Evolutionary conservation across 2,329 filamentous ascomycete species (phyloP), one percentile per base, ranked within the genome.

Genomic region (Epichloe amarillans): DNA sequence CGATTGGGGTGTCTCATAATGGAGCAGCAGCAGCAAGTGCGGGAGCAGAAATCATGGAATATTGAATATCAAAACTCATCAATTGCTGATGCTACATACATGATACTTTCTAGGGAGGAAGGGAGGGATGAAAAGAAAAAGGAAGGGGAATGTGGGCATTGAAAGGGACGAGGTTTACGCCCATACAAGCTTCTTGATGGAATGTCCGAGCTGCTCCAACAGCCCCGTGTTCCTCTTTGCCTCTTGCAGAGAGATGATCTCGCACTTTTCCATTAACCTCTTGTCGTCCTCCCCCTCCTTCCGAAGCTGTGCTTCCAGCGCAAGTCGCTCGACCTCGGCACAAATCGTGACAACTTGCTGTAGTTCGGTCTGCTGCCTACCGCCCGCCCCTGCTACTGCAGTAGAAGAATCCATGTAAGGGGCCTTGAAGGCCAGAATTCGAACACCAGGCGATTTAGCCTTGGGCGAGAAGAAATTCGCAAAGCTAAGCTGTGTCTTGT

Each of bases 131-230:
- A 42, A 19, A 19, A 37, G 17, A n/a, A 39, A 23, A 15, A 7
- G 19, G n/a, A n/a, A 41, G 30, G n/a, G 2, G 5, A 36, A 33
- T 12, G n/a, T 12, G n/a, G 15, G 8, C 11, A 11, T 19, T 14
- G 33, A 15, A 15, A 12, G 39, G 15, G 10, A 38, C 19, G 12
- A 30, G n/a, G 26, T 50, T 55, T 39, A 76, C 46, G 77, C 78
- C 93, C 93, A 97, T 12, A 98, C 89, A 64, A 97, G 69, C 72
- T 88, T 95, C 78, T 95, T 96, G 60, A 97, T 75, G 53, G 84
- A 86, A 71, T 97, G 89, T 2, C 89, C 88, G 61, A 94, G 69
- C 64, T 91, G 84, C 67, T 96, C 91, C 49, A 97, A 66, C 59
- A 94, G 74, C 0, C 89, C 87, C 0, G 91, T 96, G 54, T 84